These are phyloP conservation scores for Geranium brycei DNA, from an alignment of 345 rosid species.

Conservation along the genomic window DNA sequence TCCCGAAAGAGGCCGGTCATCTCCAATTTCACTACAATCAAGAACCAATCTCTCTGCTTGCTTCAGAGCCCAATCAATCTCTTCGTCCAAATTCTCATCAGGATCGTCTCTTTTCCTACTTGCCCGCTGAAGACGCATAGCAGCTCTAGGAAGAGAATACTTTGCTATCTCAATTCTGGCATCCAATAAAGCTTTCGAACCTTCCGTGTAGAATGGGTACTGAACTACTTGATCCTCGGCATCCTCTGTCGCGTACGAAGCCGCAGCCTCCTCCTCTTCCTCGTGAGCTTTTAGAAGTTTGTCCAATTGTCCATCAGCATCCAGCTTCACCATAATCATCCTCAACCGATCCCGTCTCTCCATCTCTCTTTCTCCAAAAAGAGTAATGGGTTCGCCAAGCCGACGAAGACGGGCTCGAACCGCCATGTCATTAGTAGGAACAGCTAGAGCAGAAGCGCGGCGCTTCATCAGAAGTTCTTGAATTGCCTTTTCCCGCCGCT, in stretches of 20 bases:
- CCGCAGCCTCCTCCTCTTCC: conserved; percentile 65
- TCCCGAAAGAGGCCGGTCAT: conserved; percentile 82
- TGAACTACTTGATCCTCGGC: conserved; percentile 47
- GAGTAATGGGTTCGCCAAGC: conserved; percentile 82
- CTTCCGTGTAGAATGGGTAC: conserved; percentile 82
- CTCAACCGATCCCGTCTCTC: conserved; percentile 87
- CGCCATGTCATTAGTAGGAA: conserved; percentile 92
- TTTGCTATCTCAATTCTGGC: conserved; percentile 71
- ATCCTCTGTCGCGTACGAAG: conserved; percentile 35
- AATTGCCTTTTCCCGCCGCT: conserved; percentile 79
- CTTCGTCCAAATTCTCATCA: conserved; percentile 83
- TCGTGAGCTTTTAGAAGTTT: conserved; percentile 77
- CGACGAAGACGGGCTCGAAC: conserved; percentile 79
- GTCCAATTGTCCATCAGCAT: conserved; percentile 70
- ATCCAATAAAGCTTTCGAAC: conserved; percentile 53
- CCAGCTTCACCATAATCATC: conserved; percentile 77
- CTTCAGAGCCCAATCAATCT: conserved; percentile 57
- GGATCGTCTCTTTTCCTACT: conserved; percentile 74
- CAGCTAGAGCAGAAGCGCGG: conserved; percentile 84
- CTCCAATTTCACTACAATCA: conserved; percentile 79
- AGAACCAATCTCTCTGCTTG: conserved; percentile 58
- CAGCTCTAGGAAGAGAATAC: conserved; percentile 55
- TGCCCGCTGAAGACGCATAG: conserved; percentile 55
- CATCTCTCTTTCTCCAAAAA: conserved; percentile 94
- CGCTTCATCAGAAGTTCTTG: conserved; percentile 75